Conservation (phyloP, 2,329 filamentous ascomycete species). For the Stachybotrys echinatus region DNA sequence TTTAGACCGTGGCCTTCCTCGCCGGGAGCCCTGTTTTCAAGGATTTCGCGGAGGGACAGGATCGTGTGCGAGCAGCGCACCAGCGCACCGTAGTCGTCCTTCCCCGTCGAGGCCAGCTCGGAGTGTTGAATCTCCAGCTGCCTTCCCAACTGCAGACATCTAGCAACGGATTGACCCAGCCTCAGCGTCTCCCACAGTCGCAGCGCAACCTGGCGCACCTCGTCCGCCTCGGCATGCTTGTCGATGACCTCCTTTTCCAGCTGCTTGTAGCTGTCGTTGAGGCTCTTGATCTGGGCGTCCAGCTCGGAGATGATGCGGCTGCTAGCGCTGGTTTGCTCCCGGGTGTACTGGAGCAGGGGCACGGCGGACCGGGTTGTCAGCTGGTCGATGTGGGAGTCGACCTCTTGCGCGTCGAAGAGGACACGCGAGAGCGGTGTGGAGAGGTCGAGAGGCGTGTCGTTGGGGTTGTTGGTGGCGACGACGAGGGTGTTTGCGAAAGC, state of each 20-base stretch:
- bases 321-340: constrained; percentile 67
- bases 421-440: constrained; percentile 90
- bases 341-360: constrained; percentile 74
- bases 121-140: constrained; percentile 83
- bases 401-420: constrained; percentile 93
- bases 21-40: constrained; percentile 60
- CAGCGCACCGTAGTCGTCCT: constrained; percentile 72
- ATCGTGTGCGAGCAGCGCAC: constrained; percentile 80
- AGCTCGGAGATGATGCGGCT: constrained; percentile 68
- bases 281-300: constrained; percentile 70
- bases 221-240: constrained; percentile 80
- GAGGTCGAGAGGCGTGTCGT: constrained; percentile 84
- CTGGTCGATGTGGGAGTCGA: constrained; percentile 90
- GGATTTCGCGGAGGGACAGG: constrained; percentile 67
- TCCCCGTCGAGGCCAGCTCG: constrained; percentile 48
- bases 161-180: constrained; percentile 68
- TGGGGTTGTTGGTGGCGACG: constrained; percentile 84
- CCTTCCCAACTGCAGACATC: constrained; percentile 75
- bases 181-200: constrained; percentile 76
- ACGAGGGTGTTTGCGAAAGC: constrained; percentile 86
- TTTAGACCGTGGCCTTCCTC: constrained; percentile 75
- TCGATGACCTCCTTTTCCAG: constrained; percentile 81
- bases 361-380: constrained; percentile 81
- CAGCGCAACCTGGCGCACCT: constrained; percentile 71
- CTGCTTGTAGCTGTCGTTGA: constrained; percentile 81